Conservation (phyloP, 306 rosid genomes). For the Ormosia semicastrata region DNA sequence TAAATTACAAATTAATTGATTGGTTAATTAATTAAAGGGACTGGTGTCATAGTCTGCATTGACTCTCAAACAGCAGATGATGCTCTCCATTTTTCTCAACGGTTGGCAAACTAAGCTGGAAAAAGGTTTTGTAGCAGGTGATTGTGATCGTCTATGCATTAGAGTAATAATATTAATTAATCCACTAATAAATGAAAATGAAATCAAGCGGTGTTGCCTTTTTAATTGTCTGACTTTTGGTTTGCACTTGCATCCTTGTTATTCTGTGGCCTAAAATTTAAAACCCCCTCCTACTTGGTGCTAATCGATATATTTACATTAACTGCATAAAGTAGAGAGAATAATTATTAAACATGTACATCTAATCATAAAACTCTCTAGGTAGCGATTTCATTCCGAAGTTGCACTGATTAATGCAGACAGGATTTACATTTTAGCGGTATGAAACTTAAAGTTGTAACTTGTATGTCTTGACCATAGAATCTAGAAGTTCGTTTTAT, state of each 20-base stretch:
- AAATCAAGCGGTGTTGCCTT: neutral
- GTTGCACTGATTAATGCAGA: neutral
- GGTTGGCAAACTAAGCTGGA: constrained; percentile 50
- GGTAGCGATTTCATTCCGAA: neutral
- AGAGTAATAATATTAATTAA: neutral
- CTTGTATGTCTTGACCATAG: no score
- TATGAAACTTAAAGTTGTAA: neutral
- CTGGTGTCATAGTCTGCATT: constrained; percentile 15
- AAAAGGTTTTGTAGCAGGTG: neutral
- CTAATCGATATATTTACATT: neutral
- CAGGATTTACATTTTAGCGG: neutral
- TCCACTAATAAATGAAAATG: neutral
- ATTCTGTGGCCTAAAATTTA: neutral
- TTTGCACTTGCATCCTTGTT: constrained; percentile 2
- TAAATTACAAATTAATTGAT: neutral
- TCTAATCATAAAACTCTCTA: no score
- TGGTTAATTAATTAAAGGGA: constrained; percentile 8
- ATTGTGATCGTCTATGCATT: neutral
- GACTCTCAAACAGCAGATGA: constrained; percentile 31
- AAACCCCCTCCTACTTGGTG: neutral
- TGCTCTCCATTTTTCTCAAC: constrained; percentile 25
- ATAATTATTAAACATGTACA: neutral
- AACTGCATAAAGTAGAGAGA: neutral
- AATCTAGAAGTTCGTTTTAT: neutral
- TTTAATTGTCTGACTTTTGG: neutral